phyloP scores from a whole-genome alignment of 306 rosid genomes.

The Cicer pinnatifidum region DNA sequence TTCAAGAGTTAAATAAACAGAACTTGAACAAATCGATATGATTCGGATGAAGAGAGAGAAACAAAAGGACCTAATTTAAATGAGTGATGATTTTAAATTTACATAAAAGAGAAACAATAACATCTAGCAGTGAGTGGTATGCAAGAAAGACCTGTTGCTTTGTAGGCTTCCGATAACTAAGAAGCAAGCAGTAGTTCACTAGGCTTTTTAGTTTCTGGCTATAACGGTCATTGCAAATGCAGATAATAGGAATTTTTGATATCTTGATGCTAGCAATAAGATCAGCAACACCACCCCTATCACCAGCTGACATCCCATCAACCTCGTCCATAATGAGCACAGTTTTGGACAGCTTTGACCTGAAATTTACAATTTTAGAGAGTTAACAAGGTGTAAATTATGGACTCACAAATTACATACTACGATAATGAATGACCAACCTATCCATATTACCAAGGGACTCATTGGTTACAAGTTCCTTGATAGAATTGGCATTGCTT shows the following conservation, averaged over 20 bases:
- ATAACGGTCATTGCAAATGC: slow-evolving; percentile 97
- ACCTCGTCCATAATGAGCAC: slow-evolving; percentile 99
- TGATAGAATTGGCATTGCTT: slow-evolving; percentile 85
- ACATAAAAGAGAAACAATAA: slow-evolving; percentile 25
- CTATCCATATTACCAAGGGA: slow-evolving; percentile 60
- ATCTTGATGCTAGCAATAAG: slow-evolving; percentile 90
- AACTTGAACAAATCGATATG: slow-evolving; percentile 35
- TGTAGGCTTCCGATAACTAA: slow-evolving; percentile 88
- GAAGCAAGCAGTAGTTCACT: slow-evolving; percentile 88
- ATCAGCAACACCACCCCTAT: slow-evolving; percentile 97
- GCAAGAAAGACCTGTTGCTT: slow-evolving; percentile 79
- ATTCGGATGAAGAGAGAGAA: slow-evolving; percentile 7
- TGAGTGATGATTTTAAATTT: neutral
- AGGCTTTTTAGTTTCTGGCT: slow-evolving; percentile 98
- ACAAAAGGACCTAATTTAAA: slow-evolving; percentile 32
- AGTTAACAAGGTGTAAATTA: slow-evolving; percentile 34
- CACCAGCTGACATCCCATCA: slow-evolving; percentile 99
- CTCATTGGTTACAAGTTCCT: slow-evolving; percentile 82
- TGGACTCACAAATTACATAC: slow-evolving; percentile 27
- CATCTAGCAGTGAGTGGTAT: neutral
- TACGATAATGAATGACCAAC: slow-evolving; percentile 58
- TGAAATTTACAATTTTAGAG: slow-evolving; percentile 52
- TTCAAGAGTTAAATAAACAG: slow-evolving; percentile 25
- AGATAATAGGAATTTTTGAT: slow-evolving; percentile 91
- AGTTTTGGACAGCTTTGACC: slow-evolving; percentile 72